A percentile compares a stretch with the other conserved stretches of the same genome.
phyloP scores from a whole-genome alignment of 2,329 filamentous ascomycete genomes.

The Ceratocystis albifundus region DNA sequence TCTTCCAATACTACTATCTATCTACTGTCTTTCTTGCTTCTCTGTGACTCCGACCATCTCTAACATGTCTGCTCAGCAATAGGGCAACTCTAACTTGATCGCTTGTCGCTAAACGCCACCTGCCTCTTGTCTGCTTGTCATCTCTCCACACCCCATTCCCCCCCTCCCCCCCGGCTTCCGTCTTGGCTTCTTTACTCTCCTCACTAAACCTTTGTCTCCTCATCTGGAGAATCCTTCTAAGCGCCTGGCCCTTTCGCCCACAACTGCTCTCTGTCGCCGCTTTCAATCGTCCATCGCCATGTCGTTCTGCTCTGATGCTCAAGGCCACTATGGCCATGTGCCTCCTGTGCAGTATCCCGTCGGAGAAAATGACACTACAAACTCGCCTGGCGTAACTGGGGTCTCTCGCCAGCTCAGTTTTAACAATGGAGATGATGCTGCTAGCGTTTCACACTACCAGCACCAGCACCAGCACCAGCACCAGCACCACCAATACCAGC shows the following conservation, averaged over 20 bases:
- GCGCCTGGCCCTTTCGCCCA: background rate
- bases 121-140: background rate
- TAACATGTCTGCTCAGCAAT: background rate
- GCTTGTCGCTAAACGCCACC: background rate
- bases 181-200: background rate
- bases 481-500: constrained; percentile 28
- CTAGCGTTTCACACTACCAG: constrained; percentile 28
- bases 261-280: background rate
- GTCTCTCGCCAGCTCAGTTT: constrained; percentile 54
- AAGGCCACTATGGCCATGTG: constrained; percentile 54
- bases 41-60: background rate
- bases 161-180: constrained; percentile 7
- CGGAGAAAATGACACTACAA: constrained; percentile 30
- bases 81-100: background rate
- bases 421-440: constrained; percentile 61
- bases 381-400: constrained; percentile 21
- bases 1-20: background rate
- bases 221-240: too few species aligned
- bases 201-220: background rate
- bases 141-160: constrained; percentile 1
- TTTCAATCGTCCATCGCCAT: constrained; percentile 32
- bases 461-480: background rate
- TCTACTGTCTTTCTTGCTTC: background rate
- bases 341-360: constrained; percentile 54
- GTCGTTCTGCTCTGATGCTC: constrained; percentile 53